phyloP scores from a whole-genome alignment of 441 rosid species.

The Bruguiera hainesii region DNA sequence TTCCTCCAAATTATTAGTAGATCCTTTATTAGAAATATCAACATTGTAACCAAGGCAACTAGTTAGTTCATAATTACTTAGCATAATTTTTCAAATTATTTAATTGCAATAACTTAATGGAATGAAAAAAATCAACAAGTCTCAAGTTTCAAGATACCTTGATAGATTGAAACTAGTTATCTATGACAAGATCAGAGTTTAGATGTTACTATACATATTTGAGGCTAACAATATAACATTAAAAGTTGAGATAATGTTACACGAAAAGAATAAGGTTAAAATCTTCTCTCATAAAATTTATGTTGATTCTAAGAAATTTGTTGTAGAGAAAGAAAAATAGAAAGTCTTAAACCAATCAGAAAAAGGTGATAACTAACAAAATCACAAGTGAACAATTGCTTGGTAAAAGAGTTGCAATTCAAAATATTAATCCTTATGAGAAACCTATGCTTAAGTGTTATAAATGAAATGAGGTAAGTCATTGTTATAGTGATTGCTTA shows the following conservation, averaged over 20 bases:
- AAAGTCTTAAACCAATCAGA: too few species aligned
- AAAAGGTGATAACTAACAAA: neutral
- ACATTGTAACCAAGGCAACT: neutral
- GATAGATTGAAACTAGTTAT: neutral
- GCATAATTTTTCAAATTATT: neutral
- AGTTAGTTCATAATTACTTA: neutral
- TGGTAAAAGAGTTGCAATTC: too few species aligned
- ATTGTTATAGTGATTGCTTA: neutral
- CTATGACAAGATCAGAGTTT: neutral
- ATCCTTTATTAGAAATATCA: neutral
- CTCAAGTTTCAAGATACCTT: neutral
- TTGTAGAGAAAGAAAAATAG: too few species aligned
- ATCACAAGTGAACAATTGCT: neutral
- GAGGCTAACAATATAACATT: neutral
- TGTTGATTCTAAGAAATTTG: too few species aligned
- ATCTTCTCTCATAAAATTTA: neutral
- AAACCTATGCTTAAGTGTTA: neutral
- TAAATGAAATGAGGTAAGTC: neutral
- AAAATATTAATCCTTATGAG: neutral
- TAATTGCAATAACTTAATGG: neutral
- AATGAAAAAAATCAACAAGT: neutral
- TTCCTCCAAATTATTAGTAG: neutral
- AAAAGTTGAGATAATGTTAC: neutral
- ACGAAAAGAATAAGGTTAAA: neutral
- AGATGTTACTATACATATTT: neutral